A percentile compares a stretch with the other conserved stretches of the same genome.
Conservation (phyloP, 352 stramenopile genomes). For the Pythium plurisporium region DNA sequence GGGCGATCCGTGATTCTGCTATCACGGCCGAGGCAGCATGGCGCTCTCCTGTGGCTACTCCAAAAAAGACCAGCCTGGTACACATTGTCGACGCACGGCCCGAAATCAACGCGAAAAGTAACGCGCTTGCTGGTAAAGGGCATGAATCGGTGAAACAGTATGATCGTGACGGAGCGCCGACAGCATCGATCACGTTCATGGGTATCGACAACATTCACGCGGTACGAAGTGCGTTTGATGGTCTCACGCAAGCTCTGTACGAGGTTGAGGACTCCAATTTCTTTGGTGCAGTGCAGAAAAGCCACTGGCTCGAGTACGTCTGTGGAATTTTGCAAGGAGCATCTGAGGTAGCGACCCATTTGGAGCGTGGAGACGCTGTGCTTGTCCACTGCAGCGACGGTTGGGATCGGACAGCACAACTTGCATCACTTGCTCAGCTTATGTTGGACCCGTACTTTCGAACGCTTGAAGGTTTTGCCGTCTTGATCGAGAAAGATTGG, state of each 20-base stretch:
- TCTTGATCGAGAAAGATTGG: slow-evolving; percentile 87
- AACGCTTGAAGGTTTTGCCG: slow-evolving; percentile 71
- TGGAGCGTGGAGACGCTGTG: slow-evolving; percentile 72
- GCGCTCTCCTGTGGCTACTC: slow-evolving; percentile 20
- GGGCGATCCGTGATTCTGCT: slow-evolving; percentile 77
- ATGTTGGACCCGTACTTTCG: slow-evolving; percentile 84
- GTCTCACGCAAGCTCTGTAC: slow-evolving; percentile 68
- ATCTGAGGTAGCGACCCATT: slow-evolving; percentile 63
- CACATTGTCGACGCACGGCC: slow-evolving; percentile 90
- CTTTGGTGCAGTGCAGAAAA: slow-evolving; percentile 81
- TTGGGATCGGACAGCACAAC: slow-evolving; percentile 79
- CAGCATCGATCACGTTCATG: slow-evolving; percentile 82
- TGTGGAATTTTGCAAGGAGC: slow-evolving; percentile 73
- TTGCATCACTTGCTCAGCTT: slow-evolving; percentile 71
- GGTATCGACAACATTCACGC: slow-evolving; percentile 88
- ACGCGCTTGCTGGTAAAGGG: slow-evolving; percentile 86
- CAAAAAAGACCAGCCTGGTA: slow-evolving; percentile 71
- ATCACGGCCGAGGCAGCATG: slow-evolving; percentile 42
- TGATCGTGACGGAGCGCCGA: slow-evolving; percentile 63
- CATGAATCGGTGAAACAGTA: slow-evolving; percentile 88
- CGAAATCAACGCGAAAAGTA: slow-evolving; percentile 89
- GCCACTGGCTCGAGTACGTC: slow-evolving; percentile 79
- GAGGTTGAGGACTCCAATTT: slow-evolving; percentile 86
- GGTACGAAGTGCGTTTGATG: slow-evolving; percentile 66
- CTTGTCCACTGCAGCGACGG: slow-evolving; percentile 84